Evolutionary conservation across 192 early-diverging fungal genomes (phyloP), one percentile per base, ranked within the genome.

Genomic region (Backusella psychrophila): DNA sequence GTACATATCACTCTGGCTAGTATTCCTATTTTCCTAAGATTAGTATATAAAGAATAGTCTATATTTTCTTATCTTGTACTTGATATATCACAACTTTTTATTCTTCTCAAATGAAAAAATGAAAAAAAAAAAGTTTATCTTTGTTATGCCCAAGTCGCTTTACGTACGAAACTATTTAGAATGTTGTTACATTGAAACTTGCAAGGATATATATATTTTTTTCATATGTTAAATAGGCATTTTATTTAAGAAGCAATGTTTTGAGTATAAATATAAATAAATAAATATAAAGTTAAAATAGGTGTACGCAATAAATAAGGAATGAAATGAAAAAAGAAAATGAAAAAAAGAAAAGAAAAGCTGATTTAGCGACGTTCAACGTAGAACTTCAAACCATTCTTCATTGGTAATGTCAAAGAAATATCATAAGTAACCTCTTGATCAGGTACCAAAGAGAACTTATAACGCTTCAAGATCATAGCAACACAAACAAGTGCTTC

Each of bases 401-500:
- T 74, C 80, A 81, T 81, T 6, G 80, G 76, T 15, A 77, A 69
- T 33, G 80, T 81, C 4, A 81, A 56, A 15, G 75, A 74, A 0
- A 69, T 38, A 14, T 42, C n/a, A 69, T 81, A 81, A 3, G 80
- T 81, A n/a, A 81, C 71, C 21, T 77, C 34, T 63, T 81, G 80
- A 3, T 56, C 69, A 72, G 76, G 76, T 9, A 83, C 78, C 53
- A 86, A 49, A 36, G 75, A 69, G 63, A 86, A 86, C 4, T 73
- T 56, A 69, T 84, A 86, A 12, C 73, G 78, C 35, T 71, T 82
- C 39, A 86, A 79, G 4, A 86, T 26, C 9, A 81, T 71, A n/a
- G 78, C 76, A 44, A 84, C 71, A 69, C 80, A 53, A 15, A 83
- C 83, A 35, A 86, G 73, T 11, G 85, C 78, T 69, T 86, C 85